Conservation (phyloP, 768 basidiomycete genomes). For the Tephrocybe sp. region DNA sequence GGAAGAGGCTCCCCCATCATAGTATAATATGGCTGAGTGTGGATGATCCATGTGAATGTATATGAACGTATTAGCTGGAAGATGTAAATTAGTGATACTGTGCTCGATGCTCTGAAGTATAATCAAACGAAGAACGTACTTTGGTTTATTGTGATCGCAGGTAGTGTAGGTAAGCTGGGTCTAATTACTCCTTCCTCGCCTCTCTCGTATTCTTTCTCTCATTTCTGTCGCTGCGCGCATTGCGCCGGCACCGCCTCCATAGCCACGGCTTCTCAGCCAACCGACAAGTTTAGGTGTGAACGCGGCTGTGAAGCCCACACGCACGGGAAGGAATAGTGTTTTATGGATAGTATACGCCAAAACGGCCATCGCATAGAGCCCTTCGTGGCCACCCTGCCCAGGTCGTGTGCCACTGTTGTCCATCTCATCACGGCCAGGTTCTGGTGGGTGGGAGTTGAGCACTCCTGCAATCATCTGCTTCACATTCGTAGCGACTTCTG, state of each 20-base stretch:
- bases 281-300: slow-evolving; percentile 84
- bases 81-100: background rate
- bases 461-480: slow-evolving; percentile 48
- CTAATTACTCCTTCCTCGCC: slow-evolving; percentile 28
- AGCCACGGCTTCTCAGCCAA: slow-evolving; percentile 80
- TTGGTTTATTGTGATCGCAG: background rate
- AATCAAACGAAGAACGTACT: background rate
- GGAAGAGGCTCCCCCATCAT: slow-evolving; percentile 23
- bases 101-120: background rate
- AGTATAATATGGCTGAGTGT: background rate
- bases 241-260: slow-evolving; percentile 75
- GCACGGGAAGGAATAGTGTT: slow-evolving; percentile 84
- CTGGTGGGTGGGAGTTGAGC: slow-evolving; percentile 53
- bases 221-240: slow-evolving; percentile 59
- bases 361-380: slow-evolving; percentile 88
- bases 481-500: slow-evolving; percentile 57
- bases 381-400: slow-evolving; percentile 52
- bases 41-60: background rate
- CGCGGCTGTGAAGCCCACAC: slow-evolving; percentile 86
- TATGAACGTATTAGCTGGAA: background rate
- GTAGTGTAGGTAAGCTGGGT: background rate
- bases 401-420: slow-evolving; percentile 38
- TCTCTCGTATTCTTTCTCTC: slow-evolving; percentile 43
- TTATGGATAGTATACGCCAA: slow-evolving; percentile 97
- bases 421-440: slow-evolving; percentile 68